Evolutionary conservation across 139 green algal genomes (phyloP).

Genomic region (Diplosphaera chodatii): DNA sequence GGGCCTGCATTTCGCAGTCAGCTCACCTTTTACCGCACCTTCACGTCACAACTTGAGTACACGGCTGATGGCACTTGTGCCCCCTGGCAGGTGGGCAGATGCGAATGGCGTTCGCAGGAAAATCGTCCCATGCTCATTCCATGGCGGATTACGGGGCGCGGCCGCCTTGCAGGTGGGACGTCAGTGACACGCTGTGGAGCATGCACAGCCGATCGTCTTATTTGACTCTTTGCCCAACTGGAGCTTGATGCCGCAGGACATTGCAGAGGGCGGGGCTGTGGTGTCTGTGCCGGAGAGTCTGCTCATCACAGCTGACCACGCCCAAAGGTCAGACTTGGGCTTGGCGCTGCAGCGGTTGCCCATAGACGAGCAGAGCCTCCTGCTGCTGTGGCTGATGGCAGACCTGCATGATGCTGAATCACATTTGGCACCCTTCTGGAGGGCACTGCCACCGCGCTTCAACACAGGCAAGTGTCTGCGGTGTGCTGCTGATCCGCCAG

Average conservation of each 20-base stretch:
- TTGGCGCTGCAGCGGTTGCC: neutral
- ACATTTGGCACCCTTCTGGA: slow-evolving; percentile 30
- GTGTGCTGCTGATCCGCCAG: too few relatives aligned
- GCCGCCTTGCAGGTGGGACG: too few relatives aligned
- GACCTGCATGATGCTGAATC: slow-evolving; percentile 46
- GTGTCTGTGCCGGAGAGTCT: neutral
- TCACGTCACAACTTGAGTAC: too few relatives aligned
- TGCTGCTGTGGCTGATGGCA: slow-evolving; percentile 50
- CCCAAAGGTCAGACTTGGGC: neutral
- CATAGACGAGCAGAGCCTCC: slow-evolving; percentile 14
- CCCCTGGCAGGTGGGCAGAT: neutral
- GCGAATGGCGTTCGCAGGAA: neutral
- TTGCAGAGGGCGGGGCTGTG: neutral
- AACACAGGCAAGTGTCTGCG: slow-evolving; percentile 15
- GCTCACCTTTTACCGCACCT: too few relatives aligned
- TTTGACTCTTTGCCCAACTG: too few relatives aligned
- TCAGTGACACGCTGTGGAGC: too few relatives aligned
- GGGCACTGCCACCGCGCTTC: slow-evolving; percentile 27
- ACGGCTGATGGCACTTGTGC: too few relatives aligned
- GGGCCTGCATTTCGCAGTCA: too few relatives aligned
- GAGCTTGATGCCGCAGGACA: too few relatives aligned
- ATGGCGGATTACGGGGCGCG: neutral
- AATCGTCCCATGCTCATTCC: neutral
- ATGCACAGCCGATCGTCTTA: too few relatives aligned
- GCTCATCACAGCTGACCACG: neutral